Evolutionary conservation across 2,329 filamentous ascomycete genomes (phyloP).

Genomic region (Magnaporthiopsis incrustans): DNA sequence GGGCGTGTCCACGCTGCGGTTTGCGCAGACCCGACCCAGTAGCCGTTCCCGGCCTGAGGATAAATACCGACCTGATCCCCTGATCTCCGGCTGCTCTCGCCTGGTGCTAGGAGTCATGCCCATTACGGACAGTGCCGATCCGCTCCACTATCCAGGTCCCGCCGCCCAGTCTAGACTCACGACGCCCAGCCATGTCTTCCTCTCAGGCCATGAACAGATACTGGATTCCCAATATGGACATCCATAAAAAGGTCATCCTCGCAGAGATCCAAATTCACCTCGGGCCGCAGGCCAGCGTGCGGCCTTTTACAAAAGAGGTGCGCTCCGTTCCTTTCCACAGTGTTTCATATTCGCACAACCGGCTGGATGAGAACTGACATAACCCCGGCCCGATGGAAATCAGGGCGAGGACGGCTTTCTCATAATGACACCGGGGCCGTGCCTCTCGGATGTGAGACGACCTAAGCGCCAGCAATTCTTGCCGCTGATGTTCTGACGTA

Average conservation of each 20-base stretch:
- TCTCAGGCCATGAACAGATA: slow-evolving; percentile 44
- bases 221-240: slow-evolving; percentile 52
- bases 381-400: slow-evolving; percentile 8
- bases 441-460: slow-evolving; percentile 48
- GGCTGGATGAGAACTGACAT: slow-evolving; percentile 10
- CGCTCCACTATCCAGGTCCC: background rate
- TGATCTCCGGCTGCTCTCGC: background rate
- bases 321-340: slow-evolving; percentile 14
- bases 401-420: slow-evolving; percentile 55
- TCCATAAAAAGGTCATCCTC: slow-evolving; percentile 53
- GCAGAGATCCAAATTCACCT: slow-evolving; percentile 51
- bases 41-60: background rate
- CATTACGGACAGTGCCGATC: slow-evolving; percentile 1
- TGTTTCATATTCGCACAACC: slow-evolving; percentile 12
- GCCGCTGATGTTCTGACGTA: background rate
- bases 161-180: background rate
- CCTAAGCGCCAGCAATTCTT: background rate
- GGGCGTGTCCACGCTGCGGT: background rate
- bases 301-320: slow-evolving; percentile 50
- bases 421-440: slow-evolving; percentile 49
- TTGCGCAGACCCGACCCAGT: background rate
- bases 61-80: background rate
- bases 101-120: background rate
- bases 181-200: slow-evolving; percentile 23
- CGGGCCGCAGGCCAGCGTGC: slow-evolving; percentile 48